These are phyloP conservation scores for Tuber aestivum DNA, from an alignment of 495 filamentous ascomycete species.

Conservation along the genomic window DNA sequence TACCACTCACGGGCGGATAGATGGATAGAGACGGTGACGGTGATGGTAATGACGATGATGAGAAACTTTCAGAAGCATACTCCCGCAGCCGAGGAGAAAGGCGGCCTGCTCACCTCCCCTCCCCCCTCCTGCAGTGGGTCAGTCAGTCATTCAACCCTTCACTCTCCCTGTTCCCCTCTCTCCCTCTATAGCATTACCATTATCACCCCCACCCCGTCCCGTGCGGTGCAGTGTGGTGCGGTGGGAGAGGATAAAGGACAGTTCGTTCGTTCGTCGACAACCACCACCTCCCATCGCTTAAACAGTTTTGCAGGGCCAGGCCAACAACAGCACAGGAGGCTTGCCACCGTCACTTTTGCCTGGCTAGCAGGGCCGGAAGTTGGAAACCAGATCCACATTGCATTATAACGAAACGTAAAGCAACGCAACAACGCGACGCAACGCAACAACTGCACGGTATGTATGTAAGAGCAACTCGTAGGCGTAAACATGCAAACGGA, in stretches of 20 bases:
- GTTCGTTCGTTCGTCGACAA: neutral
- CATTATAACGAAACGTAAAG: too few relatives aligned
- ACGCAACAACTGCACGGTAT: neutral
- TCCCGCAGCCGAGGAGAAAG: neutral
- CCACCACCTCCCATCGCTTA: neutral
- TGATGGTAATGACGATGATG: neutral
- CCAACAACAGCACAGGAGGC: neutral
- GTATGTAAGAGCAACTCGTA: too few relatives aligned
- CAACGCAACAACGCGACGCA: neutral
- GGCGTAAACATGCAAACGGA: neutral
- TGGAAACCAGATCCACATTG: too few relatives aligned
- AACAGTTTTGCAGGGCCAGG: neutral
- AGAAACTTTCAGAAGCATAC: neutral
- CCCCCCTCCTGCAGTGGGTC: neutral
- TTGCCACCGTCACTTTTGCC: neutral
- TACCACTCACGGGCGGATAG: neutral
- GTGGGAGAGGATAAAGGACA: too few relatives aligned
- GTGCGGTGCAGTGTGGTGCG: too few relatives aligned
- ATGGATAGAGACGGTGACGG: neutral
- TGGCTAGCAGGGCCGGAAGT: neutral
- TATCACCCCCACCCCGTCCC: neutral
- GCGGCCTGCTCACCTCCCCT: neutral
- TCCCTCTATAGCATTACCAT: constrained; percentile 4
- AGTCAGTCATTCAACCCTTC: neutral
- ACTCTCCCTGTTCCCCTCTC: neutral